Conservation (phyloP, 75 land plant species). For the Pseudotsuga menziesii region DNA sequence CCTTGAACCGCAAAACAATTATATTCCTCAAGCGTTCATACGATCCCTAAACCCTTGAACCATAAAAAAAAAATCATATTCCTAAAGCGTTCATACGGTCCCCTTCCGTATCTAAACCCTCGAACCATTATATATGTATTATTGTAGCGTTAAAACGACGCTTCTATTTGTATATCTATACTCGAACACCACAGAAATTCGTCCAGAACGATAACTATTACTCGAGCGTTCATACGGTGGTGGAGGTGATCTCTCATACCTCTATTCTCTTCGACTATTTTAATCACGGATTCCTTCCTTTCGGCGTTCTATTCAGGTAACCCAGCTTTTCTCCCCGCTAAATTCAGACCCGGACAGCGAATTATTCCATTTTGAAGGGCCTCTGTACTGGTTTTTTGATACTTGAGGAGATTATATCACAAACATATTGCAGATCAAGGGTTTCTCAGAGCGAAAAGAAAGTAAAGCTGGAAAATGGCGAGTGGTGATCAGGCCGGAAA, state of each 20-base stretch:
- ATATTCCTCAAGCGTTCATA: too few species aligned
- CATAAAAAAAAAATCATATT: too few species aligned
- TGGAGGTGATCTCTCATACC: too few species aligned
- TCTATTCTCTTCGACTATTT: neutral
- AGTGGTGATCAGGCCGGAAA: neutral
- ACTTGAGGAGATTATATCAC: too few species aligned
- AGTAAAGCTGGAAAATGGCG: conserved; percentile 6
- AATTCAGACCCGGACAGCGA: neutral
- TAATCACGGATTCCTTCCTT: neutral
- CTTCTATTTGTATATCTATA: neutral
- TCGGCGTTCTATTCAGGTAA: neutral
- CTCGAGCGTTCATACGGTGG: neutral
- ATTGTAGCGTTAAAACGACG: neutral
- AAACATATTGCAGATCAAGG: too few species aligned
- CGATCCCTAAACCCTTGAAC: neutral
- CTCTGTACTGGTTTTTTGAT: too few species aligned
- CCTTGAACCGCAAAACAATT: neutral
- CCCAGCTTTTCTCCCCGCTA: neutral
- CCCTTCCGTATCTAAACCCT: neutral
- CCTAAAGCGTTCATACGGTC: too few species aligned
- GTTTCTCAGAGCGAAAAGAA: too few species aligned
- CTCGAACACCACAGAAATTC: too few species aligned
- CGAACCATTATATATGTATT: too few species aligned
- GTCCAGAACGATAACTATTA: neutral
- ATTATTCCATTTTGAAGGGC: too few species aligned